phyloP scores from a whole-genome alignment of 2,329 filamentous ascomycete genomes.

The Exophiala mesophila region DNA sequence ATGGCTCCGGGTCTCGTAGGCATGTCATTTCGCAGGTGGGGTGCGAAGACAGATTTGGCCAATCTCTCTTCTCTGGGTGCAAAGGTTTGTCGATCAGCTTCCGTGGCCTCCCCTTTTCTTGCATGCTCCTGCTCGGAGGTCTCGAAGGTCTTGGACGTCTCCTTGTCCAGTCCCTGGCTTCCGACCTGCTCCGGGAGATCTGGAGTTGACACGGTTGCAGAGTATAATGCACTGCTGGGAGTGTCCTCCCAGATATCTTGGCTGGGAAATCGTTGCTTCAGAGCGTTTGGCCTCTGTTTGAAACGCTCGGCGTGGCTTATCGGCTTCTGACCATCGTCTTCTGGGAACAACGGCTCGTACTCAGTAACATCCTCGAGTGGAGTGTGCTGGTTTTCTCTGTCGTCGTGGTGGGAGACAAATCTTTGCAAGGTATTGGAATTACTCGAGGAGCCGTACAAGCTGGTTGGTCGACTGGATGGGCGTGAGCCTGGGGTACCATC shows the following conservation, averaged over 20 bases:
- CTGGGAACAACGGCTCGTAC: conserved; percentile 90
- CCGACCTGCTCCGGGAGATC: conserved; percentile 49
- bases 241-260: conserved; percentile 97
- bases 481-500: conserved; percentile 53
- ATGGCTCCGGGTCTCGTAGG: conserved; percentile 50
- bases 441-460: conserved; percentile 54
- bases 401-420: conserved; percentile 51
- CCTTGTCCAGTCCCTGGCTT: conserved; percentile 15
- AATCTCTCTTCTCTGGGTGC: conserved; percentile 33
- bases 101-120: conserved; percentile 36
- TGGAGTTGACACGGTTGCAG: conserved; percentile 78
- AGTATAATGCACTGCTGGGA: conserved; percentile 72
- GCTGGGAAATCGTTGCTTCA: conserved; percentile 76
- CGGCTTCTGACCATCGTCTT: conserved; percentile 60
- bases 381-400: conserved; percentile 52
- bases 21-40: conserved; percentile 49
- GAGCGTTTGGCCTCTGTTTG: conserved; percentile 49
- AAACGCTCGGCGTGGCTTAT: conserved; percentile 52
- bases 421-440: conserved; percentile 38
- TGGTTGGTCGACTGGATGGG: conserved; percentile 60
- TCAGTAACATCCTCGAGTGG: conserved; percentile 85
- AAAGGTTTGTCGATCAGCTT: conserved; percentile 37
- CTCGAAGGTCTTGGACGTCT: conserved; percentile 33
- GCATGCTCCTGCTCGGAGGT: conserved; percentile 46
- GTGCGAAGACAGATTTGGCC: conserved; percentile 34